Conservation (phyloP, 139 green algal genomes). For the Chlorella sp. region DNA sequence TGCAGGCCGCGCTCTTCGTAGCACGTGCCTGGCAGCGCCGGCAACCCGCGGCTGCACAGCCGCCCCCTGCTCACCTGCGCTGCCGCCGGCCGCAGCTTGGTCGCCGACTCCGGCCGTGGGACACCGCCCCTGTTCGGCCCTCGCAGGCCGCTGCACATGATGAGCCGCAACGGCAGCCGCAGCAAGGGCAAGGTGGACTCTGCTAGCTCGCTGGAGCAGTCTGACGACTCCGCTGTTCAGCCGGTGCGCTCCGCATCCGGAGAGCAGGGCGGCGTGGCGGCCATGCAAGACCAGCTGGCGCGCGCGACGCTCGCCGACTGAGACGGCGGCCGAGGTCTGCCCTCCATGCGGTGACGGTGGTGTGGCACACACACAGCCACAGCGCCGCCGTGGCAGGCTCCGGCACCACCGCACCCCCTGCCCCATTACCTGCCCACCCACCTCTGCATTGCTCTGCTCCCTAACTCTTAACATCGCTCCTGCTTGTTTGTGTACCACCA, state of each 20-base stretch:
- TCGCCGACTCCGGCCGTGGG: neutral
- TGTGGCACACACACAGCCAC: too few species aligned
- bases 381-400: too few species aligned
- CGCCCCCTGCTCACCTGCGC: neutral
- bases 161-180: constrained; percentile 28
- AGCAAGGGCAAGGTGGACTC: constrained; percentile 37
- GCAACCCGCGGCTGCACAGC: neutral
- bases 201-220: constrained; percentile 29
- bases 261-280: neutral
- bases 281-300: constrained; percentile 20
- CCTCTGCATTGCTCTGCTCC: too few species aligned
- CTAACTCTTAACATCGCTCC: too few species aligned
- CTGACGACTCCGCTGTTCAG: neutral
- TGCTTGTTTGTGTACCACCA: too few species aligned
- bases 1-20: constrained; percentile 17
- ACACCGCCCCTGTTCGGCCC: neutral
- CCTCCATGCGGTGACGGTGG: too few species aligned
- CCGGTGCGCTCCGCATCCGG: neutral
- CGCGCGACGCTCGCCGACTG: too few species aligned
- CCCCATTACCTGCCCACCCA: too few species aligned
- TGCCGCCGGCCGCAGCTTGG: neutral
- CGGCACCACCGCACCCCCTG: too few species aligned
- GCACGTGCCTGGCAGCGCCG: neutral
- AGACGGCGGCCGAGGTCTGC: too few species aligned
- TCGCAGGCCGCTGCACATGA: constrained; percentile 15